Evolutionary conservation across 306 rosid genomes (phyloP).

Genomic region (Quercus wislizeni): DNA sequence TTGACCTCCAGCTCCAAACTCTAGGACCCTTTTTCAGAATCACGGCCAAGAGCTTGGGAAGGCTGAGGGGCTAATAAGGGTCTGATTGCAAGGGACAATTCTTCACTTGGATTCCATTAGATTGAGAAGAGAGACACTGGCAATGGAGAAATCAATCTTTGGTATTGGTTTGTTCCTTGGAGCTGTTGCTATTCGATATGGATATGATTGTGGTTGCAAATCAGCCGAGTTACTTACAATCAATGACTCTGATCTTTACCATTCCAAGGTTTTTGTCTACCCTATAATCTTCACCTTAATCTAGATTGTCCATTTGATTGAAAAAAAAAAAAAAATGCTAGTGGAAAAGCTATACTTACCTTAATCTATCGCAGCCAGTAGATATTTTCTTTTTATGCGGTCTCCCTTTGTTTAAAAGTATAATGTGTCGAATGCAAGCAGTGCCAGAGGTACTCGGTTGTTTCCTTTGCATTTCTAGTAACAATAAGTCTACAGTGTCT

Average conservation of each 20-base stretch:
- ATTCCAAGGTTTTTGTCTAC: conserved; percentile 58
- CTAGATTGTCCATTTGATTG: background rate
- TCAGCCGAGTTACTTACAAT: conserved; percentile 79
- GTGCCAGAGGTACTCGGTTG: too few species aligned
- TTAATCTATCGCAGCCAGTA: too few species aligned
- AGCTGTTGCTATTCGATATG: conserved; percentile 76
- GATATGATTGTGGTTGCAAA: conserved; percentile 65
- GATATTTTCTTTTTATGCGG: background rate
- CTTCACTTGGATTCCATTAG: conserved; percentile 87
- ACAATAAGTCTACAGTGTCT: too few species aligned
- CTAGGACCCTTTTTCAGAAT: conserved; percentile 90
- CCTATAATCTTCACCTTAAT: conserved; percentile 11
- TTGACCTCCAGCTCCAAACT: conserved; percentile 64
- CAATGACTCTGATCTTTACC: conserved; percentile 79
- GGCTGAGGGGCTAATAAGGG: conserved; percentile 74
- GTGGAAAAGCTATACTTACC: background rate
- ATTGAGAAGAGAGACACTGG: conserved; percentile 62
- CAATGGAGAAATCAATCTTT: conserved; percentile 82
- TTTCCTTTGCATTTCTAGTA: too few species aligned
- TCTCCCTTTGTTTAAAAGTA: background rate
- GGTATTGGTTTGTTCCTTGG: conserved; percentile 91
- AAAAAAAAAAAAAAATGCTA: background rate
- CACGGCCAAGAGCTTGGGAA: conserved; percentile 71
- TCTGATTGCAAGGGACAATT: conserved; percentile 58
- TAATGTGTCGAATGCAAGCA: too few species aligned